phyloP scores from a whole-genome alignment of 2,329 filamentous ascomycete genomes.

The Aspergillus unguis region DNA sequence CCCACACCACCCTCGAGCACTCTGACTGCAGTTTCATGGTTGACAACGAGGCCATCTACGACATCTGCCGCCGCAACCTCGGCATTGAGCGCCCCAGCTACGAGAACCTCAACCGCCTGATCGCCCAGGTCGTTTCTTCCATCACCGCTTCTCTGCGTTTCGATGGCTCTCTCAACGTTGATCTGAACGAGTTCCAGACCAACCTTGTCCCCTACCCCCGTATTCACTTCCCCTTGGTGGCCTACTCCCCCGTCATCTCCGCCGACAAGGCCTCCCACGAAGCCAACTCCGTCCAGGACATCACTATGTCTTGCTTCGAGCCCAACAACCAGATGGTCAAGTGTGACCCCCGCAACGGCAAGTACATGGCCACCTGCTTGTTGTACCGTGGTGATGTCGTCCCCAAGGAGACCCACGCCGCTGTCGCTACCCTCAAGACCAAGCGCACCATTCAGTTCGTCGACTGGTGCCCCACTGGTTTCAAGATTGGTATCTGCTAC shows the following conservation, averaged over 20 bases:
- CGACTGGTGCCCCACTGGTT: slow-evolving; percentile 99
- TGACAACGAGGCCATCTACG: slow-evolving; percentile 99
- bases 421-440: slow-evolving; percentile 95
- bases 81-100: slow-evolving; percentile 96
- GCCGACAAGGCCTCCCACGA: slow-evolving; percentile 95
- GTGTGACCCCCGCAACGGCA: slow-evolving; percentile 96
- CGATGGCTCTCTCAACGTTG: slow-evolving; percentile 97
- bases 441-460: slow-evolving; percentile 99
- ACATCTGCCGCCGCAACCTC: slow-evolving; percentile 97
- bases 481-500: slow-evolving; percentile 99
- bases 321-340: slow-evolving; percentile 99
- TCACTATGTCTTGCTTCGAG: slow-evolving; percentile 99
- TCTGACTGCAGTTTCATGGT: slow-evolving; percentile 99
- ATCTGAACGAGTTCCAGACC: slow-evolving; percentile 99
- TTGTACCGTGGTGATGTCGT: slow-evolving; percentile 98
- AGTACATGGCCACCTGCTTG: slow-evolving; percentile 99
- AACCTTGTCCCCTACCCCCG: slow-evolving; percentile 98
- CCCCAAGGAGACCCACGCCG: slow-evolving; percentile 87
- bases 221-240: slow-evolving; percentile 98
- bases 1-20: slow-evolving; percentile 98
- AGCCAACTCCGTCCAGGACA: slow-evolving; percentile 96
- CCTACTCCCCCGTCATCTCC: slow-evolving; percentile 91
- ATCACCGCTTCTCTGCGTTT: slow-evolving; percentile 98
- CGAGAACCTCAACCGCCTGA: slow-evolving; percentile 98
- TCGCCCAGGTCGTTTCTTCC: slow-evolving; percentile 97